A percentile compares a stretch with the other conserved stretches of the same genome.
phyloP scores from a whole-genome alignment of 148 eudicot genomes.

The Drosera capensis region DNA sequence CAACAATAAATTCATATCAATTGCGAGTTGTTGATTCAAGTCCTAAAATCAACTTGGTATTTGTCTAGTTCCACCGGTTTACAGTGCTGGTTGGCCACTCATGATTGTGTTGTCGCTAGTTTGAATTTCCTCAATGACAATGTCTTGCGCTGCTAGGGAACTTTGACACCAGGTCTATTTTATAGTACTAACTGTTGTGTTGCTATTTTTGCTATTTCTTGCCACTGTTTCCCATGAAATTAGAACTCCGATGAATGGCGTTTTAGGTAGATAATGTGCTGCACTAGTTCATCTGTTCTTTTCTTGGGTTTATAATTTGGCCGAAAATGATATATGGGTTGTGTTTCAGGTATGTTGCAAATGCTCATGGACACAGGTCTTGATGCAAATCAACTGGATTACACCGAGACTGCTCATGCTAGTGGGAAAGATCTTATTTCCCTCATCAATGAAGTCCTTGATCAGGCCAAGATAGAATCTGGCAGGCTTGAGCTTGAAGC shows the following conservation, averaged over 20 bases:
- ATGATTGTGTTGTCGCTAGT: no score
- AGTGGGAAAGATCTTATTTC: constrained; percentile 96
- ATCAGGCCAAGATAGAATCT: constrained; percentile 95
- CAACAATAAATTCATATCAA: background rate
- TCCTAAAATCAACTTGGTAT: no score
- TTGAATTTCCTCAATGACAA: no score
- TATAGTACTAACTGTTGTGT: background rate
- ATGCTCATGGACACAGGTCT: constrained; percentile 92
- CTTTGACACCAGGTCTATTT: no score
- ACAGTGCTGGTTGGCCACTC: no score
- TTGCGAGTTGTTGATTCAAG: no score
- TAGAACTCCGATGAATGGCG: constrained; percentile 94
- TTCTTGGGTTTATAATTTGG: no score
- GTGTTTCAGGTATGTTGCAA: constrained; percentile 68
- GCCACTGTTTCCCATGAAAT: constrained; percentile 97
- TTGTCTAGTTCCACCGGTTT: no score
- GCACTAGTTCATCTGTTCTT: background rate
- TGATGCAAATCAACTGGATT: constrained; percentile 90
- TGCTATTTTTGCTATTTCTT: constrained; percentile 46
- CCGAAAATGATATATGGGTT: no score
- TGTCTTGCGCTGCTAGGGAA: no score
- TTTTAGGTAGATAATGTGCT: constrained; percentile 47
- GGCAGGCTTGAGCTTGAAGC: constrained; percentile 92
- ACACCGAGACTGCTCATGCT: constrained; percentile 86
- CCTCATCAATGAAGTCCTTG: constrained; percentile 87